These are phyloP conservation scores for Phaeosphaeriaceae sp. DNA, from an alignment of 2,329 filamentous ascomycete genomes.

Conservation along the genomic window DNA sequence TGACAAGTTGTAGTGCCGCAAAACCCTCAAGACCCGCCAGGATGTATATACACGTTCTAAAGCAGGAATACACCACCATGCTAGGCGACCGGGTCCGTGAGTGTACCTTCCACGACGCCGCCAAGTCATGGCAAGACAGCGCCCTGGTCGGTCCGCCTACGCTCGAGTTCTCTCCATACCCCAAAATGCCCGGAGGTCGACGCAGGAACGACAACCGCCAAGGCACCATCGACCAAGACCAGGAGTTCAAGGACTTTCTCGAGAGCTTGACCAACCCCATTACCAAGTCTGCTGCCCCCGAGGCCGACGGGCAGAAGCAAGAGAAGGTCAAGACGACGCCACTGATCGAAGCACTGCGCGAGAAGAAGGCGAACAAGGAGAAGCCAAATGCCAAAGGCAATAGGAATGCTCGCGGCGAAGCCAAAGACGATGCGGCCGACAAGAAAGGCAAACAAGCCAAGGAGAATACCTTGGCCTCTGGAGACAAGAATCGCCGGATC, in stretches of 20 bases:
- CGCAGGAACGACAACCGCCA: slow-evolving; percentile 82
- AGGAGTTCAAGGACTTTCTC: slow-evolving; percentile 93
- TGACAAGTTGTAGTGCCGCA: slow-evolving; percentile 53
- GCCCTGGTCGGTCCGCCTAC: slow-evolving; percentile 79
- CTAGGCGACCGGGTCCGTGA: slow-evolving; percentile 75
- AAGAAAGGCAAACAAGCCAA: slow-evolving; percentile 48
- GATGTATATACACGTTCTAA: slow-evolving; percentile 83
- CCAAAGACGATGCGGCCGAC: slow-evolving; percentile 66
- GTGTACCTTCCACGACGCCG: slow-evolving; percentile 79
- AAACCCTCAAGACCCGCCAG: slow-evolving; percentile 83
- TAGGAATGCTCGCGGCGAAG: slow-evolving; percentile 65
- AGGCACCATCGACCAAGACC: slow-evolving; percentile 95
- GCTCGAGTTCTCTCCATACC: slow-evolving; percentile 83
- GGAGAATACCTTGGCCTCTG: slow-evolving; percentile 32
- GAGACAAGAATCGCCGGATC: slow-evolving; percentile 49
- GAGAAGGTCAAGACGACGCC: slow-evolving; percentile 82
- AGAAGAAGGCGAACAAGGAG: slow-evolving; percentile 84
- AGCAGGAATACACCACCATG: slow-evolving; percentile 68
- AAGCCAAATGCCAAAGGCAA: slow-evolving; percentile 60
- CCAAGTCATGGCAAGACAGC: slow-evolving; percentile 74
- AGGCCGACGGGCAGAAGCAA: slow-evolving; percentile 61
- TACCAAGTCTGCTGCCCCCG: slow-evolving; percentile 60
- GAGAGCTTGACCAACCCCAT: slow-evolving; percentile 81
- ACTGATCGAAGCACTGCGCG: slow-evolving; percentile 85
- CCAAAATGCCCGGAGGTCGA: slow-evolving; percentile 78